Base-by-base conservation (phyloP, 306 rosid species). In the Prunus persica region DNA sequence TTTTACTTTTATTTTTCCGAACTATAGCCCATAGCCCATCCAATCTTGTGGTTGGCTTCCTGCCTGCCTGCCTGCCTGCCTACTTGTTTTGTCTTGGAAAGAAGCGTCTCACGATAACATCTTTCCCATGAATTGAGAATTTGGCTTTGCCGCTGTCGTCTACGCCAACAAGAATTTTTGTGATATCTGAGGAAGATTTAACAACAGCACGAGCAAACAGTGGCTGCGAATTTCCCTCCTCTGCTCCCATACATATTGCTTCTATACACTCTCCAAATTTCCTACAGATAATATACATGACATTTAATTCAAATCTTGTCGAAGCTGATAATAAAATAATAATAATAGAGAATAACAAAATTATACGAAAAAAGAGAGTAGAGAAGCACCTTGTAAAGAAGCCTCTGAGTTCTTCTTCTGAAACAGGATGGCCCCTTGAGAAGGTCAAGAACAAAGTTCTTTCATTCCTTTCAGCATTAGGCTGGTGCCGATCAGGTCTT, bases 361-460 rank as follows among this genome's bases (percentile, higher is more conserved):
- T 22, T 22, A 22, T 5, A 0, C 3, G 12, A 11, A 20, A 11
- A 60, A 12, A 25, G 65, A 60, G 9, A 60, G 27, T 8, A 3
- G 8, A 19, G 11, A 13, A 30, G 27, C 54, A 76, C 73, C 65
- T 34, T 7, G 3, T 34, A 38, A 66, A 55, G 18, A 63, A 45
- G 28, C 43, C 8, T 54, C 14, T 1, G 69, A 79, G 82, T 70
- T 79, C 77, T 6, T 27, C 27, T 14, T 25, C 9, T 8, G 67
- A 52, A 52, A 72, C 54, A 63, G 57, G 68, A 15, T 41, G 58
- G 1, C 60, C 73, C 8, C 13, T 54, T 6, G 67, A 65, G 73
- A 72, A 79, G 25, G 82, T 72, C 49, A 43, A 2, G 60, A 51
- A 63, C 66, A 72, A 54, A 72, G 73, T 64, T 64, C 41, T 51